Evolutionary conservation across 2,329 filamentous ascomycete genomes (phyloP).

Genomic region (Acrodontium crateriforme): DNA sequence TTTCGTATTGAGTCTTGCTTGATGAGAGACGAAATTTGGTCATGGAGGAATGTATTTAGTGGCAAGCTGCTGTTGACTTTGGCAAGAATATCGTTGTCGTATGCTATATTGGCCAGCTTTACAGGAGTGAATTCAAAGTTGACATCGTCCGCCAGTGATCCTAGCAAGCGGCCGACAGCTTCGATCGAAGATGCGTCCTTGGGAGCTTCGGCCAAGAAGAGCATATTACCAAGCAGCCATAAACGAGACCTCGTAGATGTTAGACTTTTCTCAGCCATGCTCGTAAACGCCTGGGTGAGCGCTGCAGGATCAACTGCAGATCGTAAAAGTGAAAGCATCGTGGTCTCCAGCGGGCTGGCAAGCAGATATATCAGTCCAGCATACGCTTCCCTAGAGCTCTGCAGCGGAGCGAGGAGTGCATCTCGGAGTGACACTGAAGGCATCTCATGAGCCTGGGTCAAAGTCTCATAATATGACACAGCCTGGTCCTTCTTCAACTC

Average conservation of each 20-base stretch:
- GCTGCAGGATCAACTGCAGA: conserved; percentile 11
- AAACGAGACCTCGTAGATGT: conserved; percentile 29
- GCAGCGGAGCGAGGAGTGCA: conserved; percentile 20
- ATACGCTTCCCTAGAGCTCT: conserved; percentile 12
- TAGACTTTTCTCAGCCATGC: conserved; percentile 1
- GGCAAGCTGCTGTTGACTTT: conserved; percentile 14
- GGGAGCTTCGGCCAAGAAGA: conserved; percentile 25
- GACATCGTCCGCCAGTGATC: conserved; percentile 42
- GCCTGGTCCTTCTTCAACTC: conserved; percentile 10
- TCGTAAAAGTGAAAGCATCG: conserved; percentile 14
- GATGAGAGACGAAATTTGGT: conserved; percentile 56
- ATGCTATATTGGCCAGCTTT: conserved; percentile 19
- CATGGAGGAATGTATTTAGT: conserved; percentile 40
- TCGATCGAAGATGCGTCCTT: conserved; percentile 34
- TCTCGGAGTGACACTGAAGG: conserved; percentile 14
- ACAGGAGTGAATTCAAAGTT: conserved; percentile 32
- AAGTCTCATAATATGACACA: conserved; percentile 18
- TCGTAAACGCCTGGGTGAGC: conserved; percentile 10
- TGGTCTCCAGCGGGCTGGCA: conserved; percentile 13
- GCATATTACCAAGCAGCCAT: conserved; percentile 46
- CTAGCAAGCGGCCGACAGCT: conserved; percentile 42
- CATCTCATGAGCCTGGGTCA: conserved; percentile 11
- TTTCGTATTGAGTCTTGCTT: conserved; percentile 59
- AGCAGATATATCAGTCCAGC: conserved; percentile 16
- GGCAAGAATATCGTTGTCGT: conserved; percentile 33